phyloP scores from a whole-genome alignment of 1,284 basidiomycete species.

The Ustilago sp. region DNA sequence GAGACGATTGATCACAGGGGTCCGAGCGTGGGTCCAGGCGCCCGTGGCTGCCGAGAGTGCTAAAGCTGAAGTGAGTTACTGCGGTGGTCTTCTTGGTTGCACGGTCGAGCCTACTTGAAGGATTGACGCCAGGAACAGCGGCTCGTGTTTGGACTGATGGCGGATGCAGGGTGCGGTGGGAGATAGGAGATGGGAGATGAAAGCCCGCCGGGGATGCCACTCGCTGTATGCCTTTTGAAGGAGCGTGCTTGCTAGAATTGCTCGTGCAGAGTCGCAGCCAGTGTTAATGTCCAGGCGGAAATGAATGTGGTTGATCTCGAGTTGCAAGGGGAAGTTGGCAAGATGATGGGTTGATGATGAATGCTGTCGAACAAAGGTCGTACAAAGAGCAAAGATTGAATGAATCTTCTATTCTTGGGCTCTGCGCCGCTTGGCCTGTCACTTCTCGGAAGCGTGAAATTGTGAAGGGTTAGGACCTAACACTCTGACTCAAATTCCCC shows the following conservation, averaged over 20 bases:
- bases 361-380: not conserved
- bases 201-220: not conserved
- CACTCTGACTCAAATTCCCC: too few relatives aligned
- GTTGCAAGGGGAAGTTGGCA: not conserved
- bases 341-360: not conserved
- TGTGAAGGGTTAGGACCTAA: not conserved
- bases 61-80: not conserved
- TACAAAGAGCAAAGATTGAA: not conserved
- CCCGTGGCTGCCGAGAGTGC: too few relatives aligned
- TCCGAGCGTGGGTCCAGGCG: constrained; percentile 6
- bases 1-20: not conserved
- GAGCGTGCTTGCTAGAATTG: not conserved
- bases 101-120: too few relatives aligned
- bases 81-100: not conserved
- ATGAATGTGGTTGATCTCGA: not conserved
- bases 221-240: not conserved
- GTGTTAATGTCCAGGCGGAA: not conserved
- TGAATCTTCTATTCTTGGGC: not conserved
- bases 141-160: not conserved
- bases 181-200: not conserved
- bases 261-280: not conserved
- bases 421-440: too few relatives aligned
- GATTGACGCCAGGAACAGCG: not conserved
- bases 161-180: not conserved
- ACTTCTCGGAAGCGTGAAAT: not conserved